These are phyloP conservation scores for Trichophyton mentagrophytes DNA, from an alignment of 2,329 filamentous ascomycete genomes.

Conservation along the genomic window DNA sequence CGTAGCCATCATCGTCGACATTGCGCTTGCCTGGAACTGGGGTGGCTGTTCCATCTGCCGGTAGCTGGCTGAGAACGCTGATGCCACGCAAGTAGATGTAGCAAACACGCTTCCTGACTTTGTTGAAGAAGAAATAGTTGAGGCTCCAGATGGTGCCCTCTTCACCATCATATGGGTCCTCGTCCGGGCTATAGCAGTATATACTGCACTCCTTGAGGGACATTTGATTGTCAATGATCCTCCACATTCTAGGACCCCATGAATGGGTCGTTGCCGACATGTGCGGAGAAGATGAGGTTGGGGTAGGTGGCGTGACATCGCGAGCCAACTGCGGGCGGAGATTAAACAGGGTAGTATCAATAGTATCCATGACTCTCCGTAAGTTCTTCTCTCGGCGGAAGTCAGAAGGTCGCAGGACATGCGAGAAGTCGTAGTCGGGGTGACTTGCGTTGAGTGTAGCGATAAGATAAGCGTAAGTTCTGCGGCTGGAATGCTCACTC, in stretches of 20 bases:
- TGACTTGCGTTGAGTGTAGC: constrained; percentile 93
- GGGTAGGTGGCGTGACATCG: constrained; percentile 30
- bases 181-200: constrained; percentile 79
- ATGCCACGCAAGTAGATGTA: constrained; percentile 90
- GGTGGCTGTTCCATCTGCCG: constrained; percentile 39
- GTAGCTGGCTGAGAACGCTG: constrained; percentile 53
- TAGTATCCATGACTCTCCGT: constrained; percentile 67
- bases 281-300: constrained; percentile 35
- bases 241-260: constrained; percentile 89
- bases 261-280: constrained; percentile 43
- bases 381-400: constrained; percentile 76
- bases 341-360: constrained; percentile 80
- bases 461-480: constrained; percentile 91
- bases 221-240: constrained; percentile 89
- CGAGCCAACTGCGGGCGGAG: constrained; percentile 52
- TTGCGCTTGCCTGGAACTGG: constrained; percentile 34
- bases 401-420: constrained; percentile 75
- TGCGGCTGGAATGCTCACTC: constrained; percentile 73
- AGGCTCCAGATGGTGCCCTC: constrained; percentile 89
- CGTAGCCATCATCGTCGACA: constrained; percentile 35
- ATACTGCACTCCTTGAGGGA: constrained; percentile 73
- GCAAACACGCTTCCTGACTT: constrained; percentile 76
- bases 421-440: constrained; percentile 92
- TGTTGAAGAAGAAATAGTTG: constrained; percentile 98
- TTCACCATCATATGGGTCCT: constrained; percentile 85